Percentiles rank a stretch among this genome's conserved stretches.
These are phyloP conservation scores for Rhododendron henanense DNA, from an alignment of 148 eudicot genomes.

Conservation along the genomic window DNA sequence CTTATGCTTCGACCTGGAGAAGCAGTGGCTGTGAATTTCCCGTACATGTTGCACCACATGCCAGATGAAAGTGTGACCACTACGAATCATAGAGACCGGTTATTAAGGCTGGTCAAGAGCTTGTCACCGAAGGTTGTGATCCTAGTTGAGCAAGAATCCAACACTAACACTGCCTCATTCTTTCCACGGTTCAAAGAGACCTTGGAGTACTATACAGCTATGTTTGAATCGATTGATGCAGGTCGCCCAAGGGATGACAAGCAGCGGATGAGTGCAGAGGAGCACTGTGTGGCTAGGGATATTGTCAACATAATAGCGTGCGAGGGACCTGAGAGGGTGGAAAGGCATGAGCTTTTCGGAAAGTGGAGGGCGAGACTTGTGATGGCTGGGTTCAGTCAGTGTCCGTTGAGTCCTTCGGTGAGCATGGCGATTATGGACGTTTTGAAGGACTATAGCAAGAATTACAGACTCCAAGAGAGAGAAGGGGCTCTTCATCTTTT, in stretches of 20 bases:
- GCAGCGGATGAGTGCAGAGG: constrained; percentile 74
- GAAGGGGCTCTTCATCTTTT: constrained; percentile 70
- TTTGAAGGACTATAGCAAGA: constrained; percentile 48
- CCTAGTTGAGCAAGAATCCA: constrained; percentile 83
- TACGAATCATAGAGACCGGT: constrained; percentile 69
- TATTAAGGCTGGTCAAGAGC: constrained; percentile 67
- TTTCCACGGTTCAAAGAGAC: constrained; percentile 60
- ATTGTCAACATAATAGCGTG: constrained; percentile 89
- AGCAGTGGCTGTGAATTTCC: constrained; percentile 81
- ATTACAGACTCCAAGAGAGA: constrained; percentile 39
- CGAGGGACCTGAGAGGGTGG: constrained; percentile 75
- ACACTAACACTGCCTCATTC: constrained; percentile 80
- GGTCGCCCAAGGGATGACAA: constrained; percentile 58
- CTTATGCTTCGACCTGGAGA: constrained; percentile 49
- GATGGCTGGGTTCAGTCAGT: constrained; percentile 67
- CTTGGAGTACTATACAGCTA: constrained; percentile 71
- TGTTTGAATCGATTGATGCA: constrained; percentile 85
- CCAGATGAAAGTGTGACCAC: constrained; percentile 96
- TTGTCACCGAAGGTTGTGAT: constrained; percentile 72
- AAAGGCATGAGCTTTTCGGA: constrained; percentile 81
- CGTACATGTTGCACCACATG: constrained; percentile 87
- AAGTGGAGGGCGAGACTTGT: constrained; percentile 77
- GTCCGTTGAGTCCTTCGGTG: constrained; percentile 46
- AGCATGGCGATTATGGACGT: constrained; percentile 27
- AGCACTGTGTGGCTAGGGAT: constrained; percentile 85